Percentiles rank a stretch among this genome's conserved stretches.
Conservation (phyloP, 805 yeast genomes). For the Candida ficus region DNA sequence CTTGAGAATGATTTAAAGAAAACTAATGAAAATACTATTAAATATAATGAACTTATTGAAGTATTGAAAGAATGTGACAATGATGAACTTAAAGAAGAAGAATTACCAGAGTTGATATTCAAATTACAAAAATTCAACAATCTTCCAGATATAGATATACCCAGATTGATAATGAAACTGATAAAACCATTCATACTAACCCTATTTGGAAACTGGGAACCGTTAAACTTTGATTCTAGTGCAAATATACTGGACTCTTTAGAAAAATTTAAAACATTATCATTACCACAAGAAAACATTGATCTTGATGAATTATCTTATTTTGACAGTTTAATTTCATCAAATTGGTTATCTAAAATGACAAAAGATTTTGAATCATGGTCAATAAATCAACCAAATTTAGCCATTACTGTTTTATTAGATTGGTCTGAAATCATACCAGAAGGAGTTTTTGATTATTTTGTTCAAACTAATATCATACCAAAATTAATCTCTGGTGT, state of each 20-base stretch:
- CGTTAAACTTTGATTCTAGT: slow-evolving; percentile 26
- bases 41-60: not conserved
- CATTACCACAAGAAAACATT: slow-evolving; percentile 6
- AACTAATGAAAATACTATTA: not conserved
- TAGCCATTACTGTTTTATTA: slow-evolving; percentile 34
- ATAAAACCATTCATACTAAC: slow-evolving; percentile 18
- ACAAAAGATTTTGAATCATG: slow-evolving; percentile 29
- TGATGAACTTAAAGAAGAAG: not conserved
- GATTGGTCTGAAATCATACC: slow-evolving; percentile 39
- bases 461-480: slow-evolving; percentile 28
- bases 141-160: slow-evolving; percentile 6
- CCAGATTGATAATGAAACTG: slow-evolving; percentile 16
- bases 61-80: not conserved
- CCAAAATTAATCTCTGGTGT: slow-evolving; percentile 35
- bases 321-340: slow-evolving; percentile 33
- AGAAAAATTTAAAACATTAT: slow-evolving; percentile 22
- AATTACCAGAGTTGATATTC: not conserved
- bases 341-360: slow-evolving; percentile 33
- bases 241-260: slow-evolving; percentile 27
- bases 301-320: slow-evolving; percentile 15
- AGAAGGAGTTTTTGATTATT: slow-evolving; percentile 19
- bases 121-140: not conserved
- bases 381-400: slow-evolving; percentile 34
- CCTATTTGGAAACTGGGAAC: slow-evolving; percentile 29
- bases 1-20: not conserved